Base-by-base conservation (phyloP, 306 rosid species). In the Glycine tomentella region DNA sequence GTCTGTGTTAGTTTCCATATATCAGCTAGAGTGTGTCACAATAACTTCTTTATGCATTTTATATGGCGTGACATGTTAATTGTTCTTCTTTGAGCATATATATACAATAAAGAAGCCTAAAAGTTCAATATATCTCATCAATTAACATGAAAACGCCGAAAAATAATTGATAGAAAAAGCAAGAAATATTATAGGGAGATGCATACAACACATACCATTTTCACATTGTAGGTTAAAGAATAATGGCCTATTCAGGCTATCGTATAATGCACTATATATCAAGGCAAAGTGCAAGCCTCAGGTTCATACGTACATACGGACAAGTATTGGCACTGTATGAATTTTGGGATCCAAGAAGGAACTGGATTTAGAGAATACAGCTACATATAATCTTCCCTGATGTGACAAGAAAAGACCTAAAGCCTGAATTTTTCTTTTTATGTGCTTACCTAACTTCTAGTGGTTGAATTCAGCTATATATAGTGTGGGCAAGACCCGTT, bases 231-330 rank as follows among this genome's bases (percentile, higher is more conserved):
- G 61, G 62, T 71, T 51, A 46, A 71, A 50, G 8, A 89, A 90
- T 40, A 72, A 9, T 7, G 89, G 45, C 14, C 56, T 56, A 42
- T 9, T 38, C 63, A 51, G 44, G 76, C 36, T 72, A 50, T 34
- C 51, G 55, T 16, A n/a, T 4, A 8, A 31, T 33, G 46, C 46
- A 55, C 31, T 56, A 57, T n/a, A 42, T 66, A 59, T 61, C n/a
- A 59, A 52, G 58, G 20, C 58, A 14, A 52, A n/a, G 8, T 17
- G 8, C 42, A 88, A 69, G 83, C 85, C 53, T 80, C 88, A 9
- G 86, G 86, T 57, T 86, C 88, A 6, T 87, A 87, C 10, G 31
- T 90, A 46, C 69, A 31, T 90, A 46, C 69, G 83, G 0, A 20
- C 87, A 38, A 55, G 44, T 46, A 38, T 64, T 64, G 5, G 10